These are phyloP conservation scores for Entomophthora muscae DNA, from an alignment of 371 early-diverging fungal species.

Conservation along the genomic window DNA sequence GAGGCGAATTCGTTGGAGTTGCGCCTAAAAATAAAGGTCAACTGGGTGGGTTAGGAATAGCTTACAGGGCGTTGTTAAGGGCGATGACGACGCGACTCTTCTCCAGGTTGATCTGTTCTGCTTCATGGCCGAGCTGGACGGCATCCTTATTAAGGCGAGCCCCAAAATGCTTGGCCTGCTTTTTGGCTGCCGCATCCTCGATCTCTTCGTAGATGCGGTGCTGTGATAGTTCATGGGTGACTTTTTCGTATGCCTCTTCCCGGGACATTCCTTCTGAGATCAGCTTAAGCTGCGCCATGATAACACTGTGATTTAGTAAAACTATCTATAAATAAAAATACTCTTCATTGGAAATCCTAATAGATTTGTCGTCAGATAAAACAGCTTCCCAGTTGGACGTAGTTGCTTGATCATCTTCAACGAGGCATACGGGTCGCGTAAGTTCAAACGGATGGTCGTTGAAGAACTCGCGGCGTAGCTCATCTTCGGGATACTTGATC, in stretches of 20 bases:
- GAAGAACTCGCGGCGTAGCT: slow-evolving; percentile 61
- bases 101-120: background rate
- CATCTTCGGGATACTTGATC: slow-evolving; percentile 76
- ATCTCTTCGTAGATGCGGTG: background rate
- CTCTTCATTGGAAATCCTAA: background rate
- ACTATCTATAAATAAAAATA: background rate
- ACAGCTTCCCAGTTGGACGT: background rate
- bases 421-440: slow-evolving; percentile 38
- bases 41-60: background rate
- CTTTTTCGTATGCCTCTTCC: slow-evolving; percentile 52
- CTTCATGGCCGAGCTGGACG: background rate
- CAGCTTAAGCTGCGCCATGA: slow-evolving; percentile 56
- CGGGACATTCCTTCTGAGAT: slow-evolving; percentile 44
- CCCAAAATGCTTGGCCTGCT: background rate
- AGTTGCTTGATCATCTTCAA: slow-evolving; percentile 23
- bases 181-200: background rate
- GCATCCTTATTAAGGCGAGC: background rate
- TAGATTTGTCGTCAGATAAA: background rate
- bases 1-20: background rate
- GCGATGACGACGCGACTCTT: background rate
- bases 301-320: slow-evolving; percentile 26
- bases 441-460: slow-evolving; percentile 79
- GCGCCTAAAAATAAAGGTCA: background rate
- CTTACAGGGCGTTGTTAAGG: background rate
- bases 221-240: slow-evolving; percentile 15